phyloP scores from a whole-genome alignment of 352 stramenopile species.

The Pythium dissotocum region DNA sequence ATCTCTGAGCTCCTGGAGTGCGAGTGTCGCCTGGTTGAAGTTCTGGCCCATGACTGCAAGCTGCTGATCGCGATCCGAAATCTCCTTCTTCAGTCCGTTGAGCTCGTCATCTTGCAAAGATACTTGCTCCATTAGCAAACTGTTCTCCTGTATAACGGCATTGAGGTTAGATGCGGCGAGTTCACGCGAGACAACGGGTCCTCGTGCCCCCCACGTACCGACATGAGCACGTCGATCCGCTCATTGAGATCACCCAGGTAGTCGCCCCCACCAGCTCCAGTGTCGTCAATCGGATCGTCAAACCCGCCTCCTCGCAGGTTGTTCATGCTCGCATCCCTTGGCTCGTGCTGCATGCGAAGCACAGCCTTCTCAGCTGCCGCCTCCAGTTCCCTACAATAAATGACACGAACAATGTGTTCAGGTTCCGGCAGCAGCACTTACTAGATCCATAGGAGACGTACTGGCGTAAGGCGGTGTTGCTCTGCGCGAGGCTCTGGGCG shows the following conservation, averaged over 20 bases:
- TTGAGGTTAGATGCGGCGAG: not conserved
- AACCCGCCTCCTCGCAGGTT: constrained; percentile 4
- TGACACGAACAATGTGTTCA: no score
- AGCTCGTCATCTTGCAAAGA: constrained; percentile 79
- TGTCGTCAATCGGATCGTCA: constrained; percentile 42
- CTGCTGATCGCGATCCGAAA: constrained; percentile 66
- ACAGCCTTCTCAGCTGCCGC: constrained; percentile 53
- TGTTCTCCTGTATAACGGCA: constrained; percentile 52
- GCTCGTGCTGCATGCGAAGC: constrained; percentile 47
- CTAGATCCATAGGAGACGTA: constrained; percentile 23
- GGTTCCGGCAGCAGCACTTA: no score
- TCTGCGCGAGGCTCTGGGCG: constrained; percentile 54
- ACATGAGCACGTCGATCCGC: constrained; percentile 80
- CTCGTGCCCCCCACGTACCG: constrained; percentile 27
- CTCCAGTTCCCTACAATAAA: constrained; percentile 58
- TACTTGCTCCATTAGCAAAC: constrained; percentile 80
- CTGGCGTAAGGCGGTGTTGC: constrained; percentile 72
- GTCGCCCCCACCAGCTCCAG: constrained; percentile 34
- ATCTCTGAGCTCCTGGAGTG: constrained; percentile 66
- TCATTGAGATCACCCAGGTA: constrained; percentile 78
- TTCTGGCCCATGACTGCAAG: constrained; percentile 71
- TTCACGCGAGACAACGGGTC: no score
- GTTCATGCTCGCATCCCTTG: constrained; percentile 32
- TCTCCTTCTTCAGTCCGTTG: constrained; percentile 57
- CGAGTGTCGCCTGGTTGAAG: constrained; percentile 72